phyloP scores from a whole-genome alignment of 345 rosid species.

The Eutrema yunnanense region DNA sequence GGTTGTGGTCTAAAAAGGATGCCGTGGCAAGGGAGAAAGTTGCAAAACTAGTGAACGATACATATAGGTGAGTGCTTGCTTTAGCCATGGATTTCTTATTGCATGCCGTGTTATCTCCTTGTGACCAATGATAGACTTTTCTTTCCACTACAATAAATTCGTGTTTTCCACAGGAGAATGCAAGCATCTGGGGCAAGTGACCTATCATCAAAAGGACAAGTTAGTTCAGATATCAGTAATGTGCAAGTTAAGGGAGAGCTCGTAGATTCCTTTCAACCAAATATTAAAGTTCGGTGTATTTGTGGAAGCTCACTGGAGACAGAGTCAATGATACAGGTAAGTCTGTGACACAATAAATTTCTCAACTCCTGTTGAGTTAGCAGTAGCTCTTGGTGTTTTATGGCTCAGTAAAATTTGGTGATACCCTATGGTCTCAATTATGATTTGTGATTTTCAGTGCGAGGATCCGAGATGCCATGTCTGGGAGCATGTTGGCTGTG shows the following conservation, averaged over 20 bases:
- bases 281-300: constrained; percentile 71
- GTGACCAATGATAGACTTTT: constrained; percentile 1
- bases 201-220: constrained; percentile 67
- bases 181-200: constrained; percentile 81
- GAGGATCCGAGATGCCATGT: constrained; percentile 68
- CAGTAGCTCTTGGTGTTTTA: constrained; percentile 1
- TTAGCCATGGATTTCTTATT: not conserved
- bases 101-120: not conserved
- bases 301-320: constrained; percentile 76
- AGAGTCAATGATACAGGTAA: constrained; percentile 71
- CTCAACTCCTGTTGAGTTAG: not conserved
- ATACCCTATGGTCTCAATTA: not conserved
- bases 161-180: constrained; percentile 57
- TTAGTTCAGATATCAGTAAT: constrained; percentile 55
- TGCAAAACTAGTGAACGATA: constrained; percentile 80
- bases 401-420: not conserved
- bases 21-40: constrained; percentile 66
- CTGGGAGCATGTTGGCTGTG: constrained; percentile 86
- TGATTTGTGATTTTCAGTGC: constrained; percentile 45
- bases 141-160: not conserved
- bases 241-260: constrained; percentile 51
- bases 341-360: not conserved
- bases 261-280: constrained; percentile 45
- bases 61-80: constrained; percentile 51
- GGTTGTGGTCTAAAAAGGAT: constrained; percentile 65